These are phyloP conservation scores for Iris macrosiphon DNA, from an alignment of 106 monocot species.

Conservation along the genomic window DNA sequence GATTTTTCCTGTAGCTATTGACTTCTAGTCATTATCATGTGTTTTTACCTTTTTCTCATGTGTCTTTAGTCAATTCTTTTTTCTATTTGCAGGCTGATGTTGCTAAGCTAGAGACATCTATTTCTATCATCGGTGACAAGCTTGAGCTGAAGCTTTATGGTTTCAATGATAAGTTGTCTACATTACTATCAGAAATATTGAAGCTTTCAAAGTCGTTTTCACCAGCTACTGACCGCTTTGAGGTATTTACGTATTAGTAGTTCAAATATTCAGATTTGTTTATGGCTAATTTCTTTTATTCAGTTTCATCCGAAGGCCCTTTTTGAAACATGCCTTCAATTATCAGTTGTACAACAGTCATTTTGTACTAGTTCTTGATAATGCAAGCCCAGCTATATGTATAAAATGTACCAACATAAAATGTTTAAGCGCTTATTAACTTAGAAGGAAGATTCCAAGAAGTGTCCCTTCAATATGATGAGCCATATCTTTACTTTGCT, in stretches of 20 bases:
- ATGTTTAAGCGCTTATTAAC: too few relatives aligned
- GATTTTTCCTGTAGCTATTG: background rate
- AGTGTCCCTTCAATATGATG: too few relatives aligned
- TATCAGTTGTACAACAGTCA: too few relatives aligned
- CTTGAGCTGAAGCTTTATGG: constrained; percentile 86
- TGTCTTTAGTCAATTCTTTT: background rate
- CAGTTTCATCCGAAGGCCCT: too few relatives aligned
- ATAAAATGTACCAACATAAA: too few relatives aligned
- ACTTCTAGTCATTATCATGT: too few relatives aligned
- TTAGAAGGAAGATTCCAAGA: too few relatives aligned
- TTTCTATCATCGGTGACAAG: constrained; percentile 64
- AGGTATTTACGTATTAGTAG: constrained; percentile 32
- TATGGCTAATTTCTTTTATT: background rate
- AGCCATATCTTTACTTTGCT: too few relatives aligned
- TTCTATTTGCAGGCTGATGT: constrained; percentile 71
- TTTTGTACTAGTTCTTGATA: too few relatives aligned
- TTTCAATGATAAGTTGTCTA: constrained; percentile 83
- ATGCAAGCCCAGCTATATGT: too few relatives aligned
- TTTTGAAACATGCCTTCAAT: too few relatives aligned
- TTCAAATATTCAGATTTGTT: background rate
- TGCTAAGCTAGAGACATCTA: constrained; percentile 83
- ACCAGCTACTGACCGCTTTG: constrained; percentile 71
- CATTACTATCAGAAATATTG: constrained; percentile 68
- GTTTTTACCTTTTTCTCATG: background rate
- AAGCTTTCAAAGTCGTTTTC: constrained; percentile 37